phyloP scores from a whole-genome alignment of 2,329 filamentous ascomycete genomes.

The Clarireedia monteithiana region DNA sequence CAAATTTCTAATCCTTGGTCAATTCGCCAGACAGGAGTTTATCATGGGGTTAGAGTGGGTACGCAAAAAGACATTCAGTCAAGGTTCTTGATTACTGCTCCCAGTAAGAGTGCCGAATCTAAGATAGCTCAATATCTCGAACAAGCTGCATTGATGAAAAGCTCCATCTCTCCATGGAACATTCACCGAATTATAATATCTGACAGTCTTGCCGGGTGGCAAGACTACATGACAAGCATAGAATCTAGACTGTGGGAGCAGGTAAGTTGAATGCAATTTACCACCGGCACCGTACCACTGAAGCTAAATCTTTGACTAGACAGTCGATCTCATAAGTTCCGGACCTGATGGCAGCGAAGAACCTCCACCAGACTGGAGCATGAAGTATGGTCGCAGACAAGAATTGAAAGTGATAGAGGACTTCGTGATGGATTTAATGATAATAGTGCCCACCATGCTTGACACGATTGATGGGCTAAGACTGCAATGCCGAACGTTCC shows the following conservation, averaged over 20 bases:
- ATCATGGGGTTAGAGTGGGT: constrained; percentile 21
- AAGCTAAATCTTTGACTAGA: background rate
- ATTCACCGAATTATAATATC: constrained; percentile 15
- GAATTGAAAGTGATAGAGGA: constrained; percentile 19
- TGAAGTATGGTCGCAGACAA: constrained; percentile 18
- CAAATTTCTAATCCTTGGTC: constrained; percentile 26
- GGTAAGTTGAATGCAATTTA: background rate
- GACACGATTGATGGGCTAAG: constrained; percentile 11
- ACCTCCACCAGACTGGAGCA: constrained; percentile 12
- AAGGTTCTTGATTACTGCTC: constrained; percentile 14
- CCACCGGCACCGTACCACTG: background rate
- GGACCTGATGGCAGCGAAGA: constrained; percentile 2
- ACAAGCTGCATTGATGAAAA: background rate
- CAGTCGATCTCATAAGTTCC: background rate
- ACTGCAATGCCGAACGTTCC: background rate
- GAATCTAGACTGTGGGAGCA: constrained; percentile 11
- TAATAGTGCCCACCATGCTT: constrained; percentile 13
- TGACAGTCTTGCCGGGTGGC: constrained; percentile 15
- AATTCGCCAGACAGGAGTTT: constrained; percentile 32
- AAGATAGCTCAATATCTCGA: constrained; percentile 3
- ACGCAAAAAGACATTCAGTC: background rate
- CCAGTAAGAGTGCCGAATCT: constrained; percentile 4
- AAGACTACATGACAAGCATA: constrained; percentile 16
- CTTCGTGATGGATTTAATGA: constrained; percentile 15
- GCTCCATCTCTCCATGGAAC: constrained; percentile 9